phyloP scores from a whole-genome alignment of 352 stramenopile genomes.

The Phytopythium helicoides region DNA sequence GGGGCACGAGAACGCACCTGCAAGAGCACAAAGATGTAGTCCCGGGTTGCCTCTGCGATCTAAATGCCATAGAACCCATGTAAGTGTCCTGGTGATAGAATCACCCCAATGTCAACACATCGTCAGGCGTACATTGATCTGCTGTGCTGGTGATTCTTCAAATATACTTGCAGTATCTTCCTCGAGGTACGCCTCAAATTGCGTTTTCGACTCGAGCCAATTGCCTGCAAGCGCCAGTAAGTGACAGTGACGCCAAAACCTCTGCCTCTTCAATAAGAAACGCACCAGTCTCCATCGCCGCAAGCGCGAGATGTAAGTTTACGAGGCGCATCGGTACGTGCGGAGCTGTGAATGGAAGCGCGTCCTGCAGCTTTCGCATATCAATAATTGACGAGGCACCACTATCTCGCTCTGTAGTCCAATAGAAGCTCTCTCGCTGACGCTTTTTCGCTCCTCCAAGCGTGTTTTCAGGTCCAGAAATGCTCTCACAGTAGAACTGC shows the following conservation, averaged over 20 bases:
- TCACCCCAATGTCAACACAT: too few species aligned
- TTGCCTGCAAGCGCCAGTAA: too few species aligned
- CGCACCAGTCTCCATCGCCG: conserved; percentile 47
- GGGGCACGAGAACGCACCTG: conserved; percentile 21
- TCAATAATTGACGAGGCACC: conserved; percentile 16
- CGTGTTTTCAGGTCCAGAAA: not conserved
- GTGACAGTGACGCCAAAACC: too few species aligned
- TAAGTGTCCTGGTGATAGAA: not conserved
- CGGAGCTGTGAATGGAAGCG: conserved; percentile 18
- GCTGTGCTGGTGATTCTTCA: not conserved
- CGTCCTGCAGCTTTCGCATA: conserved; percentile 1
- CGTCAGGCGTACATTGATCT: not conserved
- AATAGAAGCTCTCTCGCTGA: not conserved
- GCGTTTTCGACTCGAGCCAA: conserved; percentile 35
- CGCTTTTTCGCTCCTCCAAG: conserved; percentile 12
- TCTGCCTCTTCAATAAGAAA: not conserved
- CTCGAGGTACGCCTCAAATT: conserved; percentile 34
- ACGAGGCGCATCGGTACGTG: conserved; percentile 18
- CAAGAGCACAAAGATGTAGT: conserved; percentile 67
- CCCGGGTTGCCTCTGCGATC: conserved; percentile 13
- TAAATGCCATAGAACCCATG: not conserved
- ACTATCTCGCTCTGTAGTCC: not conserved
- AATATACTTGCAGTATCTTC: not conserved
- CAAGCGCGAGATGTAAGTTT: conserved; percentile 28
- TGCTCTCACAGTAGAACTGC: conserved; percentile 29